Evolutionary conservation across 2,329 filamentous ascomycete species (phyloP).

Genomic region (Colletotrichum falcatum): DNA sequence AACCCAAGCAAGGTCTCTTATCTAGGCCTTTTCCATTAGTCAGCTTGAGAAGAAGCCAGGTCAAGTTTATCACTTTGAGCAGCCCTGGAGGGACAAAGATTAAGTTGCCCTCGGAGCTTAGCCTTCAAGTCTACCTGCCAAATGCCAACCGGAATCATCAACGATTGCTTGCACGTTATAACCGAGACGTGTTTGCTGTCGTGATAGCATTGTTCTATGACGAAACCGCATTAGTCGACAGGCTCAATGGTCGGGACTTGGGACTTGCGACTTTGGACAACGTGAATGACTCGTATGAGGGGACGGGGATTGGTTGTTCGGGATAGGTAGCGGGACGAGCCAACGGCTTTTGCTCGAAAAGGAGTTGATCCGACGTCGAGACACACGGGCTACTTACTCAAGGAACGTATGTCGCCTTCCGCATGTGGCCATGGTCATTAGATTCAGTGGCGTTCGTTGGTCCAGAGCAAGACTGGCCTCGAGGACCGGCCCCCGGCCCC

Average conservation of each 20-base stretch:
- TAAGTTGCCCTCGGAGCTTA: background rate
- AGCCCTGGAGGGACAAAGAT: background rate
- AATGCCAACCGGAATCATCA: background rate
- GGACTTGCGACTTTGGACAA: no score
- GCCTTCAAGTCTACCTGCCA: background rate
- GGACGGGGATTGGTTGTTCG: background rate
- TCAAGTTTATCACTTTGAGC: background rate
- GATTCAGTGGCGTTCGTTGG: slow-evolving; percentile 4
- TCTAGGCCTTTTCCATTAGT: background rate
- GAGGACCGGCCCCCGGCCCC: background rate
- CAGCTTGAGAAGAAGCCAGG: background rate
- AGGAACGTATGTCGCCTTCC: background rate
- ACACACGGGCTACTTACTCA: no score
- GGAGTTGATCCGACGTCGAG: background rate
- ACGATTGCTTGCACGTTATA: no score
- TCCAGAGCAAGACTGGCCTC: background rate
- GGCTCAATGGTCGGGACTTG: no score
- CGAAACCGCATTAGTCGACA: no score
- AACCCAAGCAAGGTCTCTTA: background rate
- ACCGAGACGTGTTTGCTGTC: background rate
- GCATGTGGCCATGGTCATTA: background rate
- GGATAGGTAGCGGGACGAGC: background rate
- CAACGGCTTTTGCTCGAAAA: background rate
- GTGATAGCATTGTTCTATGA: background rate
- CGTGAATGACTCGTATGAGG: background rate